A percentile compares a stretch with the other conserved stretches of the same genome.
These are phyloP conservation scores for Phaffomyces thermotolerans DNA, from an alignment of 805 yeast species.

Conservation along the genomic window DNA sequence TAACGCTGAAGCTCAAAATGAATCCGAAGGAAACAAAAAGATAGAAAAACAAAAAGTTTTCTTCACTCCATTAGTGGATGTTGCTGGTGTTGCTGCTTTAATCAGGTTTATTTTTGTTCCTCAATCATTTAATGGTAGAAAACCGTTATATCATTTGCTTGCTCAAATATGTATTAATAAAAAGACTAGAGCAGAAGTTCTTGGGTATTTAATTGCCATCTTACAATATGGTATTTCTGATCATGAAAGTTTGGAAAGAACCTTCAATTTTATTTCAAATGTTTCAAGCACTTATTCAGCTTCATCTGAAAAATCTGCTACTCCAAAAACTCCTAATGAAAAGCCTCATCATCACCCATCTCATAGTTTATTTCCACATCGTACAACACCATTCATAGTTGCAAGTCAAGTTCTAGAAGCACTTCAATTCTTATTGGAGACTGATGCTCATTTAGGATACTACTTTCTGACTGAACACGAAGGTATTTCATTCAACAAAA, in stretches of 20 bases:
- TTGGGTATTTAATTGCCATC: slow-evolving; percentile 59
- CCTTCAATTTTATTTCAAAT: slow-evolving; percentile 48
- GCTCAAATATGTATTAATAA: slow-evolving; percentile 65
- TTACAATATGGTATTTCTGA: slow-evolving; percentile 69
- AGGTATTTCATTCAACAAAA: slow-evolving; percentile 29
- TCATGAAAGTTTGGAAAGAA: slow-evolving; percentile 52
- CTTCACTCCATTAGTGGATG: slow-evolving; percentile 65
- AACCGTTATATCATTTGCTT: slow-evolving; percentile 56
- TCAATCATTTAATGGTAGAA: slow-evolving; percentile 55
- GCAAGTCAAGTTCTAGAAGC: slow-evolving; percentile 76
- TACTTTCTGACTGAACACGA: slow-evolving; percentile 79
- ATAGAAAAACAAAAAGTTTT: slow-evolving; percentile 33
- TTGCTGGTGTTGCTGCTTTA: slow-evolving; percentile 66
- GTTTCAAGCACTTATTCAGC: slow-evolving; percentile 6
- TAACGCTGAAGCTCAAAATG: slow-evolving; percentile 13
- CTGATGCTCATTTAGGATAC: slow-evolving; percentile 59
- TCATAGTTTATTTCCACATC: slow-evolving; percentile 36
- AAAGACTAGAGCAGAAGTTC: slow-evolving; percentile 69
- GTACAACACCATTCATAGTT: slow-evolving; percentile 60
- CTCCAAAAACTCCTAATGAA: slow-evolving; percentile 16
- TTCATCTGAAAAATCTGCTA: slow-evolving; percentile 5
- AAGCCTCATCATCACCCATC: slow-evolving; percentile 1
- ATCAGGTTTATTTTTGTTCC: slow-evolving; percentile 68
- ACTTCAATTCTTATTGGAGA: slow-evolving; percentile 60
- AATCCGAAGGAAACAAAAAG: slow-evolving; percentile 16